A percentile compares a stretch with the other conserved stretches of the same genome.
These are phyloP conservation scores for Jaltomata sinuosa DNA, from an alignment of 257 asterid species.

Conservation along the genomic window DNA sequence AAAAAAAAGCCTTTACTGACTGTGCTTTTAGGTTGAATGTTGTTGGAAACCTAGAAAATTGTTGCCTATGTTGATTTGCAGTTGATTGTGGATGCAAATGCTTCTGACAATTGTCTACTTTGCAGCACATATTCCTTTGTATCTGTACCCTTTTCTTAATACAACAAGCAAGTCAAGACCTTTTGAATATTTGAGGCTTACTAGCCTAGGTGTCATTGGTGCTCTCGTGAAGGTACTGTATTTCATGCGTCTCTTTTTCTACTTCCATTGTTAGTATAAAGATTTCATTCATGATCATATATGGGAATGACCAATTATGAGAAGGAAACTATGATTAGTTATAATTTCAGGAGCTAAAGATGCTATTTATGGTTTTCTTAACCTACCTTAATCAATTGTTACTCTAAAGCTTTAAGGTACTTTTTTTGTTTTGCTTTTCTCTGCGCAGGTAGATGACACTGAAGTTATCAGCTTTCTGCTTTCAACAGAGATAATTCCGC, in stretches of 20 bases:
- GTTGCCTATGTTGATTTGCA: not conserved
- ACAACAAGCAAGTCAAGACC: slow-evolving; percentile 15
- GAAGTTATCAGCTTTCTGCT: slow-evolving; percentile 13
- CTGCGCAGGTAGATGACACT: slow-evolving; percentile 19
- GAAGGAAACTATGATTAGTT: not conserved
- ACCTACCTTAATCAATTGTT: not conserved
- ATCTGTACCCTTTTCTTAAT: slow-evolving; percentile 15
- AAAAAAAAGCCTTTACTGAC: not conserved
- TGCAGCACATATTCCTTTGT: slow-evolving; percentile 28
- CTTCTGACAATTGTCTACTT: not conserved
- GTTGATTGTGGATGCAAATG: not conserved
- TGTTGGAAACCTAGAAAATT: not conserved
- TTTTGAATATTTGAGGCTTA: slow-evolving; percentile 24
- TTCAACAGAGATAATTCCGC: slow-evolving; percentile 21
- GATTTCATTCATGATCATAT: not conserved
- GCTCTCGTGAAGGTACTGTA: slow-evolving; percentile 30
- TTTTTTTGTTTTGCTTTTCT: not conserved
- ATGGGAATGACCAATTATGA: not conserved
- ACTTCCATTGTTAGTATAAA: not conserved
- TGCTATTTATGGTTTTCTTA: not conserved
- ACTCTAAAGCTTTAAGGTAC: not conserved
- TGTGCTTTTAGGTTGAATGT: not conserved
- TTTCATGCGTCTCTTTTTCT: not conserved
- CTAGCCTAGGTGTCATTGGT: slow-evolving; percentile 29
- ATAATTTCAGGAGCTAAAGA: not conserved